These are phyloP conservation scores for Triadica sebifera DNA, from an alignment of 345 rosid genomes.

Conservation along the genomic window DNA sequence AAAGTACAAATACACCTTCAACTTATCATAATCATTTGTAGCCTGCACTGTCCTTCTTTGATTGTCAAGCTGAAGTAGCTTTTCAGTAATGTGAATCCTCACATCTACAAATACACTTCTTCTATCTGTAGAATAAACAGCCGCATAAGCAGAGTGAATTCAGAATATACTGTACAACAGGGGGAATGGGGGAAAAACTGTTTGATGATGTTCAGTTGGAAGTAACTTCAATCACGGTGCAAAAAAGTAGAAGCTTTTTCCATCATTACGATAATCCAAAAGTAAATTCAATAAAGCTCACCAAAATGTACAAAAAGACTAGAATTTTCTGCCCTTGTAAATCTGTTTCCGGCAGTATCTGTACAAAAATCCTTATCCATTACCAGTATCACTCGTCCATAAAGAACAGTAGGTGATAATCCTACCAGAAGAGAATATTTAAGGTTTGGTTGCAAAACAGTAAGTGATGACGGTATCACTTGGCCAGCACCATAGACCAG, in stretches of 20 bases:
- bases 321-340: slow-evolving; percentile 63
- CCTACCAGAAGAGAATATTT: slow-evolving; percentile 67
- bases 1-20: slow-evolving; percentile 75
- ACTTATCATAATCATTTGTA: slow-evolving; percentile 55
- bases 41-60: slow-evolving; percentile 75
- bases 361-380: slow-evolving; percentile 70
- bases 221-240: neutral
- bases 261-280: neutral
- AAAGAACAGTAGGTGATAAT: slow-evolving; percentile 46
- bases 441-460: slow-evolving; percentile 52
- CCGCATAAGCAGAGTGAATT: slow-evolving; percentile 14
- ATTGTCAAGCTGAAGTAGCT: slow-evolving; percentile 55
- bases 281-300: slow-evolving; percentile 30
- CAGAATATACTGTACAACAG: neutral
- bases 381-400: slow-evolving; percentile 66
- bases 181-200: neutral
- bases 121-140: slow-evolving; percentile 55
- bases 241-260: neutral
- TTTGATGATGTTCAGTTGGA: neutral
- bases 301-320: slow-evolving; percentile 71
- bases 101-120: slow-evolving; percentile 61
- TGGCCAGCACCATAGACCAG: slow-evolving; percentile 86
- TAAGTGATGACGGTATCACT: slow-evolving; percentile 72
- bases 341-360: slow-evolving; percentile 72
- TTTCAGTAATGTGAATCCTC: slow-evolving; percentile 69